Conservation (phyloP, 148 eudicot genomes). For the Linanthus parryae region DNA sequence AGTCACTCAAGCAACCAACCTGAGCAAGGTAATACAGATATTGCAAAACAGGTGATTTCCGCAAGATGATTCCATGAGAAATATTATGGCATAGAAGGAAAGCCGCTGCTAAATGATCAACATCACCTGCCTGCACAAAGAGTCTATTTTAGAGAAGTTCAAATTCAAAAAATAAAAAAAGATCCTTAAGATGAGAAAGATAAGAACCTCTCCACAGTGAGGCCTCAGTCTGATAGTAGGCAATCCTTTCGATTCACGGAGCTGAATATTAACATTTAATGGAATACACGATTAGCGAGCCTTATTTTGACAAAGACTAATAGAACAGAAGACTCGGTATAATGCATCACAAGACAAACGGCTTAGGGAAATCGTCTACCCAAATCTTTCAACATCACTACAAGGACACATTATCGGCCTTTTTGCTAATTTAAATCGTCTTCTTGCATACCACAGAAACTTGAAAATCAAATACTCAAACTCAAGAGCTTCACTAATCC, state of each 20-base stretch:
- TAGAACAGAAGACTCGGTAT: neutral
- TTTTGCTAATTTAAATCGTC: too few species aligned
- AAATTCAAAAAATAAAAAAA: neutral
- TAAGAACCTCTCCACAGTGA: constrained; percentile 74
- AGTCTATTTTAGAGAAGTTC: neutral
- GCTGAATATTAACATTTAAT: constrained; percentile 25
- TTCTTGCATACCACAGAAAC: too few species aligned
- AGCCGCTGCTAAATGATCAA: constrained; percentile 78
- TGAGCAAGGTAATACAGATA: constrained; percentile 80
- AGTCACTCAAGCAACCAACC: constrained; percentile 37
- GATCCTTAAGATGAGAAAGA: constrained; percentile 1
- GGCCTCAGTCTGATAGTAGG: constrained; percentile 70
- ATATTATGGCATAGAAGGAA: constrained; percentile 76
- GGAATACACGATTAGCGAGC: constrained; percentile 6
- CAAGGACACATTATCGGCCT: too few species aligned
- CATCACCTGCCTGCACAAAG: constrained; percentile 62
- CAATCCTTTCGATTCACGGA: constrained; percentile 77
- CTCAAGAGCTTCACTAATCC: too few species aligned
- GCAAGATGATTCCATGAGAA: constrained; percentile 73
- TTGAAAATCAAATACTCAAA: too few species aligned
- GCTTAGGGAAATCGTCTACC: too few species aligned
- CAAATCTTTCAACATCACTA: too few species aligned
- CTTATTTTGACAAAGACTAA: neutral
- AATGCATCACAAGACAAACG: neutral
- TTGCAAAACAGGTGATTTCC: constrained; percentile 77